phyloP scores from a whole-genome alignment of 2,329 filamentous ascomycete genomes.

The Epichloe sylvatica region DNA sequence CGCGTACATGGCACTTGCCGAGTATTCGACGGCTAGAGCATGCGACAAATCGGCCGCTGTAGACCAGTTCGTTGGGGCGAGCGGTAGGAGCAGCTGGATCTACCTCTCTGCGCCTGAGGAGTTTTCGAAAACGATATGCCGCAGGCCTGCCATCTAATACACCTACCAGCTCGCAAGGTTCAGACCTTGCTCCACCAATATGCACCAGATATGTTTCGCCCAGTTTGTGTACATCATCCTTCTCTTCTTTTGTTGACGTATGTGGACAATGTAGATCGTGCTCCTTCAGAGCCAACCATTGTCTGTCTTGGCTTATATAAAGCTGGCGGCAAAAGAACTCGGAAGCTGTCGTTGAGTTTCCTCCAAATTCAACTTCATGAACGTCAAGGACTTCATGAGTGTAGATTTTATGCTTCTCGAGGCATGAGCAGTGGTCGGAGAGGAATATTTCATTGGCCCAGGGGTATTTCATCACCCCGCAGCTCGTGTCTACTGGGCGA shows the following conservation, averaged over 20 bases:
- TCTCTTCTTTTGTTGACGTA: background rate
- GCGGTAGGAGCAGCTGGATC: conserved; percentile 18
- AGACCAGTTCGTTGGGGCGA: conserved; percentile 44
- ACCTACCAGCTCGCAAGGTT: conserved; percentile 46
- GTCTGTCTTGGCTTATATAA: conserved; percentile 44
- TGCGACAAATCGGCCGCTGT: conserved; percentile 31
- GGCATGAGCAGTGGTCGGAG: no score
- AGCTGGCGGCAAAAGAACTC: conserved; percentile 59
- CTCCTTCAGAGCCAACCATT: conserved; percentile 45
- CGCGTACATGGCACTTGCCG: conserved; percentile 45
- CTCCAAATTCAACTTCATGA: conserved; percentile 45
- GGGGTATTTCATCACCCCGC: conserved; percentile 53
- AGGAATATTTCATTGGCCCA: conserved; percentile 33
- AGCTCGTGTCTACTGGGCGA: conserved; percentile 54
- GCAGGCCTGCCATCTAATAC: background rate
- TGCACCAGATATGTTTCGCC: conserved; percentile 49
- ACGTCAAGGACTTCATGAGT: conserved; percentile 42
- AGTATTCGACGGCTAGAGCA: conserved; percentile 29
- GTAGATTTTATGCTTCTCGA: conserved; percentile 4
- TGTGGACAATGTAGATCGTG: conserved; percentile 42
- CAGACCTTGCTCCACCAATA: conserved; percentile 25
- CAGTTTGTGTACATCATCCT: conserved; percentile 20
- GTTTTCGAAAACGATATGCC: conserved; percentile 30
- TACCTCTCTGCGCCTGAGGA: conserved; percentile 35
- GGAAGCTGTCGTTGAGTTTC: conserved; percentile 27